phyloP scores from a whole-genome alignment of 345 rosid species.

The Gossypium sturtianum region DNA sequence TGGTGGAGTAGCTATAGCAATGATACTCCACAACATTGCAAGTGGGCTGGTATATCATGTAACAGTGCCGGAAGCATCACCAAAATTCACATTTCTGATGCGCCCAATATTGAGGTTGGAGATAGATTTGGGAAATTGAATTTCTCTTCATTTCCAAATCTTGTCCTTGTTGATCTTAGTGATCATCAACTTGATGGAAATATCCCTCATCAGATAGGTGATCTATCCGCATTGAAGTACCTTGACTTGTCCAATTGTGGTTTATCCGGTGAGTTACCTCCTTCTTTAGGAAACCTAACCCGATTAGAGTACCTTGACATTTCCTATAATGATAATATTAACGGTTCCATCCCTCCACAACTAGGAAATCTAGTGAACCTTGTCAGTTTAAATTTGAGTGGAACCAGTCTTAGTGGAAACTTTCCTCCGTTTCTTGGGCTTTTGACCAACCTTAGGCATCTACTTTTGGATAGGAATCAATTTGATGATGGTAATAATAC shows the following conservation, averaged over 20 bases:
- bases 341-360: not conserved
- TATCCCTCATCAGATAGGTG: no score
- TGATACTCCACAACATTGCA: no score
- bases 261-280: not conserved
- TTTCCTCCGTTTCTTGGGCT: not conserved
- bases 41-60: no score
- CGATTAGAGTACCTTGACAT: not conserved
- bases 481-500: not conserved
- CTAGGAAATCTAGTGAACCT: not conserved
- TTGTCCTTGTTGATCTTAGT: no score
- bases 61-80: no score
- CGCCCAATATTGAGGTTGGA: no score
- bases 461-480: not conserved
- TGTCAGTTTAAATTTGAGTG: not conserved
- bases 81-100: no score
- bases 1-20: no score
- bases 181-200: no score
- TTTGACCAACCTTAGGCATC: not conserved
- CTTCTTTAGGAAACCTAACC: not conserved
- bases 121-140: no score
- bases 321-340: not conserved
- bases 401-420: not conserved
- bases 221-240: not conserved
- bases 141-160: no score
- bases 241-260: not conserved